Conservation (phyloP, 306 rosid genomes). For the Acacia acuminata region DNA sequence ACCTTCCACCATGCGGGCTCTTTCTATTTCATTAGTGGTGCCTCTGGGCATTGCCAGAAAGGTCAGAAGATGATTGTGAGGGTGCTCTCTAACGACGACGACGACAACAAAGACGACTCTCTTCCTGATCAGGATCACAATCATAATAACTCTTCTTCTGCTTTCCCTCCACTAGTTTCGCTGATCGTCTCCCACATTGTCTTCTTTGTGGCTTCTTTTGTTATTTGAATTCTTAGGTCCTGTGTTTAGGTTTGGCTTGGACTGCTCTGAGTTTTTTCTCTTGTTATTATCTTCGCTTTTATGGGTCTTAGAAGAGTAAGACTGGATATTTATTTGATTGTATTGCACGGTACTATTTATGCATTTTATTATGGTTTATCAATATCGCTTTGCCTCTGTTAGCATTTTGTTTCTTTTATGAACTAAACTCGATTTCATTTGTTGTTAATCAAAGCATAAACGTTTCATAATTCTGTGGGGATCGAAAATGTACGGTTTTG, state of each 20-base stretch:
- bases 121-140: neutral
- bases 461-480: neutral
- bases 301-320: neutral
- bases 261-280: neutral
- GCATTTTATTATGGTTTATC: neutral
- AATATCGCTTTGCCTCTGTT: neutral
- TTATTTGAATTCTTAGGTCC: neutral
- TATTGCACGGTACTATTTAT: neutral
- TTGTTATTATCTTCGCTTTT: neutral
- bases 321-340: neutral
- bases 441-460: neutral
- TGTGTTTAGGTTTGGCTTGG: neutral
- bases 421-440: neutral
- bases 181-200: conserved; percentile 25
- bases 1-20: conserved; percentile 52
- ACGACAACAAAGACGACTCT: conserved; percentile 30
- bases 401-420: neutral
- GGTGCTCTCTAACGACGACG: conserved; percentile 49
- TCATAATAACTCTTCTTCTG: conserved; percentile 27
- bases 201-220: conserved; percentile 2
- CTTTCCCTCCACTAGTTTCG: conserved; percentile 12
- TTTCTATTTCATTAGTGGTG: conserved; percentile 89
- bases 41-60: conserved; percentile 67
- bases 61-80: conserved; percentile 80
- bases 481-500: neutral